These are phyloP conservation scores for Chytriomyces hyalinus DNA, from an alignment of 192 early-diverging fungal genomes.

Conservation along the genomic window DNA sequence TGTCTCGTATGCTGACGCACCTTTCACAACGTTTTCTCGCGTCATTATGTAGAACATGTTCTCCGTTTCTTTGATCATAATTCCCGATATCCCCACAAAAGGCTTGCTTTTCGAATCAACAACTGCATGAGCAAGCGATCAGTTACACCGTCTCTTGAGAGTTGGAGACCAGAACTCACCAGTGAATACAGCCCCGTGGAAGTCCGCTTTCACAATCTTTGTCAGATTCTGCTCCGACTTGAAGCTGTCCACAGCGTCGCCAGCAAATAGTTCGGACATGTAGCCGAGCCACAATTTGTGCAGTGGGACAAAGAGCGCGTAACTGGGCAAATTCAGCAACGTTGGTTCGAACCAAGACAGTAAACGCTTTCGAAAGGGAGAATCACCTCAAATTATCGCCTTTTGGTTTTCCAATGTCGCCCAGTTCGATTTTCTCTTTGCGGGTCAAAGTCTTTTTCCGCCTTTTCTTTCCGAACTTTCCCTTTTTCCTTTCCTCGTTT, in stretches of 20 bases:
- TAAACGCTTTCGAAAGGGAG: too few species aligned
- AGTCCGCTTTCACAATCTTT: slow-evolving; percentile 79
- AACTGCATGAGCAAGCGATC: slow-evolving; percentile 47
- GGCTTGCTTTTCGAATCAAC: slow-evolving; percentile 76
- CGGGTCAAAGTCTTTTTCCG: slow-evolving; percentile 65
- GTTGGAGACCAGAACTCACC: slow-evolving; percentile 47
- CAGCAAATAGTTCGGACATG: slow-evolving; percentile 61
- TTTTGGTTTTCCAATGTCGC: slow-evolving; percentile 67
- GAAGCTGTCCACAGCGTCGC: background rate
- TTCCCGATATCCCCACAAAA: slow-evolving; percentile 77
- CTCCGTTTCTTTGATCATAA: slow-evolving; percentile 88
- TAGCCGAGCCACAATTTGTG: slow-evolving; percentile 80
- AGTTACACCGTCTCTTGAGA: too few species aligned
- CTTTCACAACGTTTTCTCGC: slow-evolving; percentile 60
- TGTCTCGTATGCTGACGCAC: slow-evolving; percentile 49
- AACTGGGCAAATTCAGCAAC: slow-evolving; percentile 37
- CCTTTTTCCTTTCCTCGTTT: slow-evolving; percentile 35
- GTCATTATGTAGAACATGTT: slow-evolving; percentile 84
- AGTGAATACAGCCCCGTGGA: slow-evolving; percentile 80
- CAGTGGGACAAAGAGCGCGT: slow-evolving; percentile 73
- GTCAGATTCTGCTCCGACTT: slow-evolving; percentile 31
- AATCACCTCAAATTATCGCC: slow-evolving; percentile 43
- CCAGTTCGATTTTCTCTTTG: slow-evolving; percentile 63
- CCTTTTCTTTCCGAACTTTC: background rate
- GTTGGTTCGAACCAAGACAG: background rate